Base-by-base conservation (phyloP, 192 early-diverging fungal species). In the Backusella tarrabulga region DNA sequence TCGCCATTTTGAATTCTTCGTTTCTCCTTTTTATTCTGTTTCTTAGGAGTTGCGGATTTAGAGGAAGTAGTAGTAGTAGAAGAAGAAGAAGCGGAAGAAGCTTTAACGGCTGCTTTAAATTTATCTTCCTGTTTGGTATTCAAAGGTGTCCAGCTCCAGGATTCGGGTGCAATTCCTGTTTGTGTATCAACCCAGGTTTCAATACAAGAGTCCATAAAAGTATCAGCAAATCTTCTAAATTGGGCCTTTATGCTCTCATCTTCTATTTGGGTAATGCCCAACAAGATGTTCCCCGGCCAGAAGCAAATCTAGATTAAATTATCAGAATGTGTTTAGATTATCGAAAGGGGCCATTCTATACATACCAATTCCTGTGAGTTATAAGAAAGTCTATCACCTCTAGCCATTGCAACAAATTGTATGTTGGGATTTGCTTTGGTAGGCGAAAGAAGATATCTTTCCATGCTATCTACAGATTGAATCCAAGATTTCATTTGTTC, bases 111-210 rank as follows among this genome's bases (percentile, higher is more conserved):
- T 5, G 6, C 52, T 23, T 71, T 76, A 15, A 63, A 21, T n/a
- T 73, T n/a, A 41, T 70, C 75, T 4, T 26, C 68, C n/a, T 36
- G 11, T 0, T 56, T 34, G 1, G 19, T 38, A 38, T 19, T 50
- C 8, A 15, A 14, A 15, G 44, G 35, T 19, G 68, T 81, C 69
- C 82, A 89, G 32, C 44, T 29, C 34, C 82, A 79, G 35, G 21
- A 41, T 67, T 89, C 88, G 6, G 88, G 86, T 3, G 81, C 86
- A 34, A 89, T 73, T 11, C 86, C 83, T 19, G 88, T 87, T 0
- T 40, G 73, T 1, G 87, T 83, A 17, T 42, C 34, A 17, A 73
- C 63, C 73, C 85, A 89, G 14, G 81, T 69, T 8, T 77, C 76
- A 54, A 78, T 81, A 54, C 88, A 89, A 12, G 75, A 66, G 26